phyloP scores from a whole-genome alignment of 805 yeast genomes.

The Wickerhamia fluorescens region DNA sequence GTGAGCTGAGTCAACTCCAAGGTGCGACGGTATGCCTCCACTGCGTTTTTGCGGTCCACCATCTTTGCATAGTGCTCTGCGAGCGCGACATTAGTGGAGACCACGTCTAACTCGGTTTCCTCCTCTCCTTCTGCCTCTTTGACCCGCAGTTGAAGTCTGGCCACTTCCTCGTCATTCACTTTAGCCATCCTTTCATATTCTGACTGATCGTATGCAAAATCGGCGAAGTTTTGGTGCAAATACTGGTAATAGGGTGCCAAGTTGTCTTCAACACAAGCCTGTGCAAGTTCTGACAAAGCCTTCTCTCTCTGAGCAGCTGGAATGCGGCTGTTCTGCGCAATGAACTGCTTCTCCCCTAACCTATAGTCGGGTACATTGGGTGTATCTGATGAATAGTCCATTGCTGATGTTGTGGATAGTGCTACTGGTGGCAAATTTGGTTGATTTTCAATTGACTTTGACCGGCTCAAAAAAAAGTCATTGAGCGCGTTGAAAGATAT shows the following conservation, averaged over 20 bases:
- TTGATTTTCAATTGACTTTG: background rate
- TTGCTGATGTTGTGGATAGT: slow-evolving; percentile 5
- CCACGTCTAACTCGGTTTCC: slow-evolving; percentile 81
- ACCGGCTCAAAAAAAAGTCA: background rate
- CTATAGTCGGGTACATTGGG: slow-evolving; percentile 72
- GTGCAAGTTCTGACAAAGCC: slow-evolving; percentile 38
- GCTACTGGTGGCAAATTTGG: slow-evolving; percentile 1
- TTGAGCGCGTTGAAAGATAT: slow-evolving; percentile 1
- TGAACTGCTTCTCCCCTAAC: slow-evolving; percentile 75
- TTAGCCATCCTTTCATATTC: slow-evolving; percentile 44
- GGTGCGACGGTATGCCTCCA: slow-evolving; percentile 61
- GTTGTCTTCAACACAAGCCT: slow-evolving; percentile 49
- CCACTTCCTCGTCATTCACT: slow-evolving; percentile 51
- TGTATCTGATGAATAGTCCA: slow-evolving; percentile 39
- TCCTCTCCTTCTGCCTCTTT: slow-evolving; percentile 55
- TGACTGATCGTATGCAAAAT: slow-evolving; percentile 52
- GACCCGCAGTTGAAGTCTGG: slow-evolving; percentile 46
- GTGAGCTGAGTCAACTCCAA: slow-evolving; percentile 66
- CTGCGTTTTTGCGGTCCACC: slow-evolving; percentile 73
- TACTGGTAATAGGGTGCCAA: slow-evolving; percentile 81
- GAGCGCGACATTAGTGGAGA: slow-evolving; percentile 67
- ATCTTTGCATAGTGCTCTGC: slow-evolving; percentile 85
- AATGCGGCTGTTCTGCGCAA: slow-evolving; percentile 34
- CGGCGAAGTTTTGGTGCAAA: slow-evolving; percentile 31
- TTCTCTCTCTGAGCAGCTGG: slow-evolving; percentile 34